Base-by-base conservation (phyloP, 345 rosid genomes). In the Eucalyptus regnans region DNA sequence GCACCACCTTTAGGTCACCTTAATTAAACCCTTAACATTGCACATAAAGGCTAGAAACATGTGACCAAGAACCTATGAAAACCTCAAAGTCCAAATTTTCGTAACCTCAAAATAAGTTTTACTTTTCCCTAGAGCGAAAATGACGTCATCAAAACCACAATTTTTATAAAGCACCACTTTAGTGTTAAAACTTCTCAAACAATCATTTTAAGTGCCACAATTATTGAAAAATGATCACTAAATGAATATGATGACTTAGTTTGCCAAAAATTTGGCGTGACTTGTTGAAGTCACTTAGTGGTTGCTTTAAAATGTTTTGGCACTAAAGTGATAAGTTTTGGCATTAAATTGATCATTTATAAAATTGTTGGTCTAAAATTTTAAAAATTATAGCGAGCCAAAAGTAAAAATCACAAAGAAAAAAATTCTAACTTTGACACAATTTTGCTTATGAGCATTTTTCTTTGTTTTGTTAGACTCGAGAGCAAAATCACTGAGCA, bases 231-330 rank as follows among this genome's bases (percentile, higher is more conserved):
- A 62, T 6, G 3, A 62, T 12, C 16, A 29, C 33, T 29, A 29
- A 62, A 8, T 62, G 17, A 60, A 60, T 60, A 27, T 0, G 9
- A 1, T 60, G 66, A 60, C 66, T 60, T 60, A 27, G 66, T 60
- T 25, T 60, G 7, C 7, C 0, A 0, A 60, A 27, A 60, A 60
- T 27, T 1, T 60, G 3, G 66, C 0, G 7, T 27, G 15, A 12
- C 66, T 60, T 0, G 1, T 60, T 60, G 66, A 60, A 60, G 66
- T 60, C 66, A 60, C 31, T 60, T 60, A 60, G 5, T 27, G n/a
- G 1, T 60, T 27, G 14, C 66, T 60, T 11, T 12, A 60, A 11
- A 27, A 27, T 2, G 7, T 60, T 60, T 60, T 60, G 14, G 31
- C 66, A 27, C 66, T 11, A 27, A 60, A 60, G 14, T 58, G 64